phyloP scores from a whole-genome alignment of 2,329 filamentous ascomycete species.

The Talaromyces sp. region DNA sequence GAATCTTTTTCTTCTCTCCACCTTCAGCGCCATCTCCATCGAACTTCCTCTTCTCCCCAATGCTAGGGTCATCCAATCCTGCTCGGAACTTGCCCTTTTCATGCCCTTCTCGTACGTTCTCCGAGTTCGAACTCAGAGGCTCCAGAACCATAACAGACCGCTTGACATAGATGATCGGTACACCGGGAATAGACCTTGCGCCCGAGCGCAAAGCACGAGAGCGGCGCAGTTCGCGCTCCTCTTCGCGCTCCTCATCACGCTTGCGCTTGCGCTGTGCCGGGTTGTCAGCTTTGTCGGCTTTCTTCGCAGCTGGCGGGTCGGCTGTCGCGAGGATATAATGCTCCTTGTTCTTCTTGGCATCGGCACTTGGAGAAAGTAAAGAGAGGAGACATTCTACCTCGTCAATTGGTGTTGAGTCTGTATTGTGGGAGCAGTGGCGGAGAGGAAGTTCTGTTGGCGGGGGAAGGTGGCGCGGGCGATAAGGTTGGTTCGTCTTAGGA shows the following conservation, averaged over 20 bases:
- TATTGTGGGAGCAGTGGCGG: slow-evolving; percentile 52
- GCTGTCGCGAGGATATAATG: slow-evolving; percentile 52
- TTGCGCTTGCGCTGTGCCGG: slow-evolving; percentile 38
- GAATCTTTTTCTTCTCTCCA: slow-evolving; percentile 34
- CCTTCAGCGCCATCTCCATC: slow-evolving; percentile 29
- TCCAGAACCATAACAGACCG: slow-evolving; percentile 55
- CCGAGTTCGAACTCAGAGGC: slow-evolving; percentile 49
- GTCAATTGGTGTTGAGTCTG: slow-evolving; percentile 45
- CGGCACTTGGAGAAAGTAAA: slow-evolving; percentile 42
- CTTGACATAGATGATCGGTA: slow-evolving; percentile 55
- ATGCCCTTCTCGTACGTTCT: slow-evolving; percentile 45
- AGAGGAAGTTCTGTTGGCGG: slow-evolving; percentile 49
- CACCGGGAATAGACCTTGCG: slow-evolving; percentile 49
- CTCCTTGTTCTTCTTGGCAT: slow-evolving; percentile 50
- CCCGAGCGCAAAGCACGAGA: slow-evolving; percentile 39
- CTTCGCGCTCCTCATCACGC: slow-evolving; percentile 32
- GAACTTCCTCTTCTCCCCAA: slow-evolving; percentile 39
- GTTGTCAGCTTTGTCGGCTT: slow-evolving; percentile 24
- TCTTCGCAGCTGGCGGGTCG: slow-evolving; percentile 33
- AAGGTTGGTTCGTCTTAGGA: slow-evolving; percentile 42
- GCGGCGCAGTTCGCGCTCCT: slow-evolving; percentile 35
- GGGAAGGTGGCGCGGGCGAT: slow-evolving; percentile 47
- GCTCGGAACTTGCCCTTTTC: slow-evolving; percentile 51
- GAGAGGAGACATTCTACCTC: slow-evolving; percentile 50
- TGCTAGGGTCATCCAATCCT: slow-evolving; percentile 38